Conservation (phyloP, 2,329 filamentous ascomycete species). For the Claviceps purpurea region DNA sequence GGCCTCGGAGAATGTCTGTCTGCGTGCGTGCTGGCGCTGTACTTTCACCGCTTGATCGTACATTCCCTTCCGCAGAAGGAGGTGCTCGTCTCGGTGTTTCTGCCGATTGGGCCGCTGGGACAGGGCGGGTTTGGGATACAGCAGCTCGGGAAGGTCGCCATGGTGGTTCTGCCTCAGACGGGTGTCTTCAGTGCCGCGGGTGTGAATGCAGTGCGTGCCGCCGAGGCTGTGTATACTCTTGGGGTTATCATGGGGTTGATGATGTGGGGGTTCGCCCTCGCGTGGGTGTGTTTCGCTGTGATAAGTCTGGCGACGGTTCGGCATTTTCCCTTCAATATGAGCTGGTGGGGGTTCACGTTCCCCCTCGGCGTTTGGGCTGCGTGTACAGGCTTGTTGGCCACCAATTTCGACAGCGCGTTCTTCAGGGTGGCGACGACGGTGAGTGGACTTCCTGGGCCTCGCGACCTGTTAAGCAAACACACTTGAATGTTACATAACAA, state of each 20-base stretch:
- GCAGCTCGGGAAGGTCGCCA: constrained; percentile 35
- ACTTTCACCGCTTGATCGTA: constrained; percentile 54
- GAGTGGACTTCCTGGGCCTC: neutral
- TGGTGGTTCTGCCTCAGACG: constrained; percentile 25
- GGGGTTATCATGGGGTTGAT: constrained; percentile 33
- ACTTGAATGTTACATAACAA: neutral
- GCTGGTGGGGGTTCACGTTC: constrained; percentile 36
- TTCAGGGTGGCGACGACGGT: constrained; percentile 28
- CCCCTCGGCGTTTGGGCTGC: constrained; percentile 31
- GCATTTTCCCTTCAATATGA: constrained; percentile 31
- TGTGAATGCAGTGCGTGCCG: constrained; percentile 14
- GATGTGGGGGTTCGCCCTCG: constrained; percentile 31
- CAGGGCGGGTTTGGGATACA: constrained; percentile 49
- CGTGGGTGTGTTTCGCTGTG: constrained; percentile 30
- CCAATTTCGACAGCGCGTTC: constrained; percentile 28
- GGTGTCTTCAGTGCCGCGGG: constrained; percentile 31
- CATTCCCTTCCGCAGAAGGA: constrained; percentile 54
- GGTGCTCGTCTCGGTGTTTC: constrained; percentile 53
- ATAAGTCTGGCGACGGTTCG: constrained; percentile 26
- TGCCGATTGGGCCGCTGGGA: constrained; percentile 53
- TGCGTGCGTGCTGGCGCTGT: constrained; percentile 50
- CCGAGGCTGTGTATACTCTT: constrained; percentile 40
- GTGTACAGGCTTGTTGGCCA: constrained; percentile 25
- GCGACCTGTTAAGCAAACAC: neutral
- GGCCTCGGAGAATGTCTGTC: constrained; percentile 47